Evolutionary conservation across 345 rosid species (phyloP).

Genomic region (Melastoma malabathricum): DNA sequence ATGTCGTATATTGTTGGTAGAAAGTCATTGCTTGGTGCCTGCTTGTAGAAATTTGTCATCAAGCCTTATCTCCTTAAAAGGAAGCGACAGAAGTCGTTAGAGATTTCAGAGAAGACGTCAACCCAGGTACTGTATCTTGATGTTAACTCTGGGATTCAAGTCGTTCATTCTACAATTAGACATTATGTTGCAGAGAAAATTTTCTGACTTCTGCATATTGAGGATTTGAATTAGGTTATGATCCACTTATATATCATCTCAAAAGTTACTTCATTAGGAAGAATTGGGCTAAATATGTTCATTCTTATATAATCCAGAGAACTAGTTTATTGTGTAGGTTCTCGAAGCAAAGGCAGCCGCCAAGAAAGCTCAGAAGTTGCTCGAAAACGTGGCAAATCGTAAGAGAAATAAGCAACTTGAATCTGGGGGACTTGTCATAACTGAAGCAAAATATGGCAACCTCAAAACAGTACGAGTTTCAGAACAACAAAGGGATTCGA

Average conservation of each 20-base stretch:
- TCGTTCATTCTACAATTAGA: too few species aligned
- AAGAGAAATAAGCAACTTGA: conserved; percentile 63
- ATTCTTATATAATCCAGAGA: too few species aligned
- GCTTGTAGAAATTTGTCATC: conserved; percentile 55
- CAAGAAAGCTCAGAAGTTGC: conserved; percentile 65
- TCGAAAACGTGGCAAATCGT: conserved; percentile 67
- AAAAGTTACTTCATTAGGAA: too few species aligned
- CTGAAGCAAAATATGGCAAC: conserved; percentile 62
- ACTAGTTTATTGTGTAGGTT: conserved; percentile 30
- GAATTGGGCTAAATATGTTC: too few species aligned
- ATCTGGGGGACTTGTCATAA: conserved; percentile 60
- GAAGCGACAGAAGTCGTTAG: conserved; percentile 58
- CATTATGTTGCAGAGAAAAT: too few species aligned
- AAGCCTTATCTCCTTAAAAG: conserved; percentile 64
- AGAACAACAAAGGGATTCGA: conserved; percentile 28
- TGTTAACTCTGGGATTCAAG: too few species aligned
- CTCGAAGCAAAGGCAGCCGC: conserved; percentile 60
- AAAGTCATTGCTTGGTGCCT: conserved; percentile 1
- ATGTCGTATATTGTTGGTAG: neutral
- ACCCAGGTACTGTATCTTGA: conserved; percentile 35
- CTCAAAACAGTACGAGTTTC: conserved; percentile 40
- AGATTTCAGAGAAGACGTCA: conserved; percentile 53
- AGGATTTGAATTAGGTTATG: too few species aligned
- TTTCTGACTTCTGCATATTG: too few species aligned
- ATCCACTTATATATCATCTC: too few species aligned